Conservation (phyloP, 371 early-diverging fungal species). For the Mortierella sp. region DNA sequence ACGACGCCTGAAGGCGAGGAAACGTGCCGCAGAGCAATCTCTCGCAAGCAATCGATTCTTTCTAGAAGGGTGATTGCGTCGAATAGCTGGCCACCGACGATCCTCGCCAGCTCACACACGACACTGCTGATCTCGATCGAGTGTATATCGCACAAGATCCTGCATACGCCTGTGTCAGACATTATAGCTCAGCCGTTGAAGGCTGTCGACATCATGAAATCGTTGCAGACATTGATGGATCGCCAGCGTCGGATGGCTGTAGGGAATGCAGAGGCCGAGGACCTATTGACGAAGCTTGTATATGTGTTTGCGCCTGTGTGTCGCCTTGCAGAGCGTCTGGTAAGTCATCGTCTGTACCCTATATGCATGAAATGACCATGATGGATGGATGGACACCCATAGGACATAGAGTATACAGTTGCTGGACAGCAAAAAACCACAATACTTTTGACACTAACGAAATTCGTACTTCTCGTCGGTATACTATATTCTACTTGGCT, state of each 20-base stretch:
- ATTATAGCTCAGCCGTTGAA: slow-evolving; percentile 39
- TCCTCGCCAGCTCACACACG: slow-evolving; percentile 50
- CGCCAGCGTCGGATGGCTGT: slow-evolving; percentile 63
- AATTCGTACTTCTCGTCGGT: too few species aligned
- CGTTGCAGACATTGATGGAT: slow-evolving; percentile 64
- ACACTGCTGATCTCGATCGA: slow-evolving; percentile 47
- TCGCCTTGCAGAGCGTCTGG: slow-evolving; percentile 67
- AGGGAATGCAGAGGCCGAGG: slow-evolving; percentile 65
- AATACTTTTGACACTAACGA: too few species aligned
- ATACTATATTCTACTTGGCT: too few species aligned
- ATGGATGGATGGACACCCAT: too few species aligned
- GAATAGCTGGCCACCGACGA: slow-evolving; percentile 54
- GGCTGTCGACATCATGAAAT: slow-evolving; percentile 63
- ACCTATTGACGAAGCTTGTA: slow-evolving; percentile 63
- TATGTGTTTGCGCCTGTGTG: slow-evolving; percentile 71
- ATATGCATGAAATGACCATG: too few species aligned
- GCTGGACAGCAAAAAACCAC: too few species aligned
- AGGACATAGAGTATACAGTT: too few species aligned
- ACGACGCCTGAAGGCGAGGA: slow-evolving; percentile 7
- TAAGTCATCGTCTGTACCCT: slow-evolving; percentile 19
- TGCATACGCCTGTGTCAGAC: slow-evolving; percentile 38
- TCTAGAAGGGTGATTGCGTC: slow-evolving; percentile 52
- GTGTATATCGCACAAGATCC: slow-evolving; percentile 51
- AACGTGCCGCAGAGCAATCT: slow-evolving; percentile 16
- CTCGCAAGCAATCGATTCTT: slow-evolving; percentile 45